Evolutionary conservation across 2,329 filamentous ascomycete species (phyloP), one percentile per base, ranked within the genome.

Genomic region (Trematosphaeria pertusa): DNA sequence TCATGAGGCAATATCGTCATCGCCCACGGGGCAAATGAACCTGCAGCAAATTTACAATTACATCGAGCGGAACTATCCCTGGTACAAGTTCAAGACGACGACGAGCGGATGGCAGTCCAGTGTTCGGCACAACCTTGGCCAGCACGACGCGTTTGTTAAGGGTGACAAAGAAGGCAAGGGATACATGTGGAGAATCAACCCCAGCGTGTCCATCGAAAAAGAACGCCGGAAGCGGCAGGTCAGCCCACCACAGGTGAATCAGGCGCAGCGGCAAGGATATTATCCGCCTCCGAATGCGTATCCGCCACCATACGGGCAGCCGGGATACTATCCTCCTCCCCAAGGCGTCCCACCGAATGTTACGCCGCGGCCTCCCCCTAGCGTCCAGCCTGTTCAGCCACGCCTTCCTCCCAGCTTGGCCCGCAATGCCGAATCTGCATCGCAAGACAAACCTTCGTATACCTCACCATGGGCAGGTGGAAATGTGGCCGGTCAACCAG

Each of bases 101-200:
- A 85, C 83, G 1, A 79, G 80, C 54, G 84, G 84, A 11, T 87
- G 84, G 84, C 84, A 86, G 50, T 86, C 82, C 24, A 86, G 83
- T 73, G 83, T 87, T 28, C 79, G 84, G 24, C 84, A 87, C 64
- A 87, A 87, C 48, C 73, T 87, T 67, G 72, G 81, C 61, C 72
- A 85, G 73, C 73, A 81, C 68, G 62, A 81, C 70, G 73, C 77
- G 69, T 86, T 86, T 60, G 78, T 80, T 63, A 83, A 85, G 57
- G 81, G 80, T 12, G 82, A 85, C 54, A 81, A 77, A 48, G 75
- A 73, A 75, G 84, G 83, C 43, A 86, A 86, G 67, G 84, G 84
- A 36, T 85, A 80, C 73, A 79, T 83, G 40, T 87, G 84, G 84
- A 78, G 80, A 44, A 78, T 86, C 57, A 80, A 83, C 36, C 78